Evolutionary conservation across 75 land plant genomes (phyloP), one percentile per base, ranked within the genome.

Genomic region (Isoetes taiwanensis): DNA sequence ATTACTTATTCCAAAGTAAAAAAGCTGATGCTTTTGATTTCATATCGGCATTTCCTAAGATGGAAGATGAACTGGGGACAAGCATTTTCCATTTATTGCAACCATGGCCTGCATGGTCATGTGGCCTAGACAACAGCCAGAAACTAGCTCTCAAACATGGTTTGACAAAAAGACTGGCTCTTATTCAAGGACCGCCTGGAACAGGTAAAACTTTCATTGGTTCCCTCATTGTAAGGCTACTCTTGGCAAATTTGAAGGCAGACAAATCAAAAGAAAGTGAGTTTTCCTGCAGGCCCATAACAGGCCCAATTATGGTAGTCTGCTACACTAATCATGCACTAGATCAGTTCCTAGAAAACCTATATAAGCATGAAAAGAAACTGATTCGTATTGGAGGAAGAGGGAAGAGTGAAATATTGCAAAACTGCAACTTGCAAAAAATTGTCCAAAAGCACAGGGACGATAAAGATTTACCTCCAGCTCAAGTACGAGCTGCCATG

Each of bases 151-250:
- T 68, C 14, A 68, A 33, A 28, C 71, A 68, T 27, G 71, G 69
- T 2, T 9, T 68, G 21, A 66, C 71, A 30, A 68, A 68, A 48
- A 54, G 57, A 10, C 42, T 68, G 59, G 68, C 71, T 1, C 21
- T 68, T 33, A 64, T 68, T 33, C 71, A 68, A 54, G 71, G 71
- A 10, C 71, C 71, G 38, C 71, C 71, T 10, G 71, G 71, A 1
- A 68, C 71, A 2, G 71, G 71, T 32, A 68, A 68, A 31, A 68
- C 71, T 10, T 65, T 68, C 33, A 58, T 68, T 5, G 71, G 71
- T 14, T 57, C 31, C 16, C 17, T 53, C 10, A 64, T 68, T 6
- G 59, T 56, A 40, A 54, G 42, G 19, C 9, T 30, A 6, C 33
- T 68, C 46, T 43, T 68, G 8, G 28, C 35, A n/a, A 65, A 28